Evolutionary conservation across 345 rosid species (phyloP).

Genomic region (Eucalyptus microcorys): DNA sequence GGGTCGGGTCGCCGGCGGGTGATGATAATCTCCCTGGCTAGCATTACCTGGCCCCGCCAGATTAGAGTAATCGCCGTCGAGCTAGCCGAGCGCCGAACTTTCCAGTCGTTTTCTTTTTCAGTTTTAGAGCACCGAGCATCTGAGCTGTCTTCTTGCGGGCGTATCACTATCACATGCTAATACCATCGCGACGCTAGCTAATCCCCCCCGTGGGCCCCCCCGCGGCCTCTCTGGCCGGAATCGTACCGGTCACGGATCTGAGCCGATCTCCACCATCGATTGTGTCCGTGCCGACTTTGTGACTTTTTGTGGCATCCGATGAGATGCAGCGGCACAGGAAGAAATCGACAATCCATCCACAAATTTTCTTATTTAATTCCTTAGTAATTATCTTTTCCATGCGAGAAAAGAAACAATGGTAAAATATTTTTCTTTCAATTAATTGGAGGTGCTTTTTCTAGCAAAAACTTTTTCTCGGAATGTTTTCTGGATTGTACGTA

Average conservation of each 20-base stretch:
- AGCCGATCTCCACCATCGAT: no score
- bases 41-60: not conserved
- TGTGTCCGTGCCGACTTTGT: not conserved
- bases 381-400: not conserved
- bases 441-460: not conserved
- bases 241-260: not conserved
- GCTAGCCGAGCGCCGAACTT: not conserved
- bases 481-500: not conserved
- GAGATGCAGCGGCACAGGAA: no score
- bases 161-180: not conserved
- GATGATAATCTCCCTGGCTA: not conserved
- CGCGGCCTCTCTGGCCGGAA: not conserved
- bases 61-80: not conserved
- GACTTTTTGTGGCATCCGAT: not conserved
- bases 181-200: not conserved
- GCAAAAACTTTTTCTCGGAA: not conserved
- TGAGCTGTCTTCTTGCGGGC: not conserved
- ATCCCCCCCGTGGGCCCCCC: not conserved
- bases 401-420: not conserved
- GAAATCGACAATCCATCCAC: no score
- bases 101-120: not conserved
- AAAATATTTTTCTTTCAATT: not conserved
- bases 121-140: not conserved
- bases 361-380: not conserved
- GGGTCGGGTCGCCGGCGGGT: not conserved